Conservation (phyloP, 2,329 filamentous ascomycete species). For the Clonostachys rosea region DNA sequence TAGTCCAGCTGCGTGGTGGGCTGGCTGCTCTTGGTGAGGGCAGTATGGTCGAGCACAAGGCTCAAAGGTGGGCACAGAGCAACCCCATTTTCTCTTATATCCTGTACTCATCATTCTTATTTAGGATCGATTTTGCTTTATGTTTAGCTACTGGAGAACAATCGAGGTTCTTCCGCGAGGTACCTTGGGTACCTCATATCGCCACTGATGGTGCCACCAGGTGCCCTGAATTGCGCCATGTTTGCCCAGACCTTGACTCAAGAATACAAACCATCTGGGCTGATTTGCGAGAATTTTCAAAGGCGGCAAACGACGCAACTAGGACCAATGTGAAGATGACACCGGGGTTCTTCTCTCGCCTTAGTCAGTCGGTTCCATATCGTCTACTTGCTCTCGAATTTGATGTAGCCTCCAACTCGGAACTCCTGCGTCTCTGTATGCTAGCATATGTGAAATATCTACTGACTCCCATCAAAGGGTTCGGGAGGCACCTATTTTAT, state of each 20-base stretch:
- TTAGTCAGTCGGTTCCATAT: slow-evolving; percentile 12
- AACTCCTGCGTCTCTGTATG: slow-evolving; percentile 11
- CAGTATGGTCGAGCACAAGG: slow-evolving; percentile 8
- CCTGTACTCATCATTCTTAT: no score
- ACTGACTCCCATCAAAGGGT: slow-evolving; percentile 5
- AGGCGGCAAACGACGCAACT: slow-evolving; percentile 10
- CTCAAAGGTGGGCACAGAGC: not conserved
- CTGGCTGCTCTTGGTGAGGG: slow-evolving; percentile 6
- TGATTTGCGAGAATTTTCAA: slow-evolving; percentile 13
- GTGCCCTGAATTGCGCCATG: slow-evolving; percentile 5
- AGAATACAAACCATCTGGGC: slow-evolving; percentile 12
- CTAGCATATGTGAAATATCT: slow-evolving; percentile 13
- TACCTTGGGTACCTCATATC: slow-evolving; percentile 7
- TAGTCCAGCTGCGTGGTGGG: slow-evolving; percentile 14
- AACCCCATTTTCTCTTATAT: no score
- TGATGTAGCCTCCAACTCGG: slow-evolving; percentile 4
- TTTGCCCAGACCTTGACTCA: slow-evolving; percentile 5
- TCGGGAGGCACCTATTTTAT: slow-evolving; percentile 2
- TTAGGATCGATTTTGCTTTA: not conserved
- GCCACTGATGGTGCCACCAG: not conserved
- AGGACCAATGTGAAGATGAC: slow-evolving; percentile 10
- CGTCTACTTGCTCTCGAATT: slow-evolving; percentile 10
- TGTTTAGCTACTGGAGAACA: slow-evolving; percentile 4
- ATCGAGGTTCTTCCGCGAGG: slow-evolving; percentile 2
- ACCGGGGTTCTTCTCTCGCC: slow-evolving; percentile 8